These are phyloP conservation scores for Gastrolobium villosum DNA, from an alignment of 306 rosid genomes.

Conservation along the genomic window DNA sequence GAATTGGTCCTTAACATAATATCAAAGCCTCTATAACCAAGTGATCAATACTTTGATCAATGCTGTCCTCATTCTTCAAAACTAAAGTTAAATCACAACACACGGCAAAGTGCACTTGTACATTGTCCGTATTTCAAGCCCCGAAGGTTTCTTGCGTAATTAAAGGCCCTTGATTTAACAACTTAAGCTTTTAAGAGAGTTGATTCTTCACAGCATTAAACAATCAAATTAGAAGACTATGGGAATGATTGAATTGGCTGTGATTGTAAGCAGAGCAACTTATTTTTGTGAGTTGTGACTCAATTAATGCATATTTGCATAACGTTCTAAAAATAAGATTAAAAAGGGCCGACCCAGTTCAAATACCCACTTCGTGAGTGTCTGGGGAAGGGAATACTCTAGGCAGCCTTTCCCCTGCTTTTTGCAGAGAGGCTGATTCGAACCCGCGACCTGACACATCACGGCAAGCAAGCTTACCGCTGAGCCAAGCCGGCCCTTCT, in stretches of 20 bases:
- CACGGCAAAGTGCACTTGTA: slow-evolving; percentile 12
- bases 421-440: too few relatives aligned
- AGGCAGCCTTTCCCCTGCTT: too few relatives aligned
- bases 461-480: too few relatives aligned
- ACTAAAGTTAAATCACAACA: slow-evolving; percentile 6
- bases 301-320: slow-evolving; percentile 9
- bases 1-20: neutral
- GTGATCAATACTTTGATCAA: neutral
- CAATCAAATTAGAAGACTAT: neutral
- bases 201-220: slow-evolving; percentile 10
- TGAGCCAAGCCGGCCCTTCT: too few relatives aligned
- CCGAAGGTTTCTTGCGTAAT: neutral
- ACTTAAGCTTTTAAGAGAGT: slow-evolving; percentile 16
- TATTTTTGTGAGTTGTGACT: neutral
- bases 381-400: too few relatives aligned
- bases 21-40: neutral
- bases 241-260: slow-evolving; percentile 3
- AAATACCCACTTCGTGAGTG: too few relatives aligned
- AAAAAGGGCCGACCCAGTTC: too few relatives aligned
- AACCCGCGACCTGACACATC: too few relatives aligned
- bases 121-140: slow-evolving; percentile 23
- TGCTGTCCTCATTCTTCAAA: slow-evolving; percentile 2
- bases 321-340: slow-evolving; percentile 8
- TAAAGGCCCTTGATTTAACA: neutral
- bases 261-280: neutral